phyloP scores from a whole-genome alignment of 2,329 filamentous ascomycete species.

The Apiospora arundinis region DNA sequence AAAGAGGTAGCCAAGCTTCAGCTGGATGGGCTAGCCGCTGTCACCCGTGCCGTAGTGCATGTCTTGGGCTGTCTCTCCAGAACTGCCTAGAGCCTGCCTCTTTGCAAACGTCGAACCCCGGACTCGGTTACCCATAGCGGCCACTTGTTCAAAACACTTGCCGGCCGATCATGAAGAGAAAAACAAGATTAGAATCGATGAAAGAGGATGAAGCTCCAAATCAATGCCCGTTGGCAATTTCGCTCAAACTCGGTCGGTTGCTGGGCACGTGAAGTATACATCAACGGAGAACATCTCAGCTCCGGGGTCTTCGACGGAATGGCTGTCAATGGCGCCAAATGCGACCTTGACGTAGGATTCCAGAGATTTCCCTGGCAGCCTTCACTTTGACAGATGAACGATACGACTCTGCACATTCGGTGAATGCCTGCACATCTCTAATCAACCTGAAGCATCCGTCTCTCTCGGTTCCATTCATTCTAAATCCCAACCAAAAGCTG shows the following conservation, averaged over 20 bases:
- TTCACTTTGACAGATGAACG: slow-evolving; percentile 4
- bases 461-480: slow-evolving; percentile 18
- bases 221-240: not conserved
- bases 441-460: slow-evolving; percentile 19
- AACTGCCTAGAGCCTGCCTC: not conserved
- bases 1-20: slow-evolving; percentile 14
- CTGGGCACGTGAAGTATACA: not conserved
- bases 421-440: not conserved
- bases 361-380: slow-evolving; percentile 8
- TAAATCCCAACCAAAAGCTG: not conserved
- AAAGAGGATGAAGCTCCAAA: not conserved
- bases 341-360: slow-evolving; percentile 21
- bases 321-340: slow-evolving; percentile 18
- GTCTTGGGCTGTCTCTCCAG: not conserved
- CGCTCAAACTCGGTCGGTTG: not conserved
- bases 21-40: slow-evolving; percentile 3
- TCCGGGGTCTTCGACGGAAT: slow-evolving; percentile 11
- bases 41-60: slow-evolving; percentile 3
- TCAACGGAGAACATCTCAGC: not conserved
- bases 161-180: slow-evolving; percentile 4
- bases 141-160: not conserved
- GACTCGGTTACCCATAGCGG: not conserved
- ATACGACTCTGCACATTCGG: slow-evolving; percentile 18
- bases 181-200: slow-evolving; percentile 3
- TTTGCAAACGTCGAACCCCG: slow-evolving; percentile 7